Evolutionary conservation across 192 early-diverging fungal species (phyloP), one percentile per base, ranked within the genome.

Genomic region (Kickxella alabastrina): DNA sequence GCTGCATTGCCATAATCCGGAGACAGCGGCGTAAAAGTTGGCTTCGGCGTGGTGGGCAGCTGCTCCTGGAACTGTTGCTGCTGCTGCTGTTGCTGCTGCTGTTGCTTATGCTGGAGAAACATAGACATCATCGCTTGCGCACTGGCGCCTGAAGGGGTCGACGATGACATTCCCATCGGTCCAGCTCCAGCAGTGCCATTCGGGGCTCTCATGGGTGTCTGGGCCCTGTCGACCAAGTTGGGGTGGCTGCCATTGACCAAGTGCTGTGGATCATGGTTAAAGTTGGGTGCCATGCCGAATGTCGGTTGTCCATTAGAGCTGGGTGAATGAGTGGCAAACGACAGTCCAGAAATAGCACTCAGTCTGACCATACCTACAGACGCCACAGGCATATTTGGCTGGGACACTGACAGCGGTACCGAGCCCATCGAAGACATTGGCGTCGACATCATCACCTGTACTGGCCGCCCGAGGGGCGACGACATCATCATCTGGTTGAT

Each of bases 51-150:
- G 13, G 49, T 38, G 3, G 46, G 54, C 28, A 50, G 53, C 29
- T 60, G 52, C 43, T 43, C n/a, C n/a, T n/a, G n/a, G n/a, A n/a
- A n/a, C n/a, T n/a, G 41, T 26, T 41, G 46, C 9, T 53, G 52
- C 21, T 60, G 59, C 13, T 73, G 62, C 44, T 59, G 60, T 21
- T 40, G 53, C 13, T 56, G 57, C 52, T 58, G 54, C 24, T 54
- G 54, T 36, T 59, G 63, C 49, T 71, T 62, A 8, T 73, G 69
- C 25, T 73, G 70, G 37, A 74, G 22, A 4, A 74, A 50, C 64
- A 67, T 67, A 13, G 64, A 32, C 64, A 74, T 74, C 71, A 74
- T 74, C 10, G 64, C 34, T 18, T 74, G 71, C 0, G 71, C 71
- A 35, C 42, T 66, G 5, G 54, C 31, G 24, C 58, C 70, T 4